phyloP scores from a whole-genome alignment of 495 filamentous ascomycete species.

The Penicillium desertorum region DNA sequence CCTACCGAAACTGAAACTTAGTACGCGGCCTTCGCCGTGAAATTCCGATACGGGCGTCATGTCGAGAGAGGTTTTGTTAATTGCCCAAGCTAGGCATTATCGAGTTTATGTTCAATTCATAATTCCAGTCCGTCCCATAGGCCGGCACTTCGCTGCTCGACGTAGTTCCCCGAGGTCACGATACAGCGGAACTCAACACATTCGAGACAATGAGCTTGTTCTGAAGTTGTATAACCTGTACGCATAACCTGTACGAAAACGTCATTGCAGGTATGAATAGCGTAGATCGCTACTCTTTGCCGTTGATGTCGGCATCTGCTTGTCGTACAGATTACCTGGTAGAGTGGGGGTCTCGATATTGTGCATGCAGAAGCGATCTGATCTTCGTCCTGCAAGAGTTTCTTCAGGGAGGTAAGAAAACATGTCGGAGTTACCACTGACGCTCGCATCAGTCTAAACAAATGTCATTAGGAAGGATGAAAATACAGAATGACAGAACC shows the following conservation, averaged over 20 bases:
- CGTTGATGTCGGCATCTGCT: background rate
- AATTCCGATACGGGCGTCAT: constrained; percentile 20
- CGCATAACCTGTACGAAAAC: background rate
- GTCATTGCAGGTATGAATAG: constrained; percentile 1
- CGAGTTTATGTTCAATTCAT: background rate
- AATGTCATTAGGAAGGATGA: background rate
- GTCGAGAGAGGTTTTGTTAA: background rate
- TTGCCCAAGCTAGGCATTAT: background rate
- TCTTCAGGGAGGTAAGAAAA: background rate
- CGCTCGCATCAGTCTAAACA: background rate
- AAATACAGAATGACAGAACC: background rate
- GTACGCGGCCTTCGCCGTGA: constrained; percentile 9
- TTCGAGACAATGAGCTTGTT: constrained; percentile 4
- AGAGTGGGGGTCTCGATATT: background rate
- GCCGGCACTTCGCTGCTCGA: constrained; percentile 4
- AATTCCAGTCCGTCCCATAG: constrained; percentile 27
- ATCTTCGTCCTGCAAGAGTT: background rate
- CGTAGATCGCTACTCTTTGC: background rate
- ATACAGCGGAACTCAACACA: constrained; percentile 5
- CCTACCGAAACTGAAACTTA: background rate
- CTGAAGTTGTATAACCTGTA: background rate
- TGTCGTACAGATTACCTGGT: constrained; percentile 1
- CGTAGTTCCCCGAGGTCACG: constrained; percentile 3
- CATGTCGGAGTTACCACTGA: background rate
- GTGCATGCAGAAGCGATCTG: background rate